Conservation (phyloP, 345 rosid species). For the Eutrema japonicum region DNA sequence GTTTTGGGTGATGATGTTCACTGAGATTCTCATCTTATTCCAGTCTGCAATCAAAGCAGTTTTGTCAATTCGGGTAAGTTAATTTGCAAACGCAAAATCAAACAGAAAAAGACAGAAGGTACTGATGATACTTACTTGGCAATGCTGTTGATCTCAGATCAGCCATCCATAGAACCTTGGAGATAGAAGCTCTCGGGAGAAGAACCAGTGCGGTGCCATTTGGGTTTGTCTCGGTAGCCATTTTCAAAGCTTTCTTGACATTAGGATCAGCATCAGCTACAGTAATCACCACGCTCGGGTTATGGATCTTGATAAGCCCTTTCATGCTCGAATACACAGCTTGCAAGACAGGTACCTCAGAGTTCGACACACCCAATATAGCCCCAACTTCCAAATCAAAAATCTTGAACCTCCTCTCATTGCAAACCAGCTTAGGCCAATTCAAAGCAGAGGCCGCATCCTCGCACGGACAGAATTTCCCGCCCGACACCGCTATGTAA, state of each 20-base stretch:
- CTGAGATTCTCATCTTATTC: conserved; percentile 87
- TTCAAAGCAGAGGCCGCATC: conserved; percentile 71
- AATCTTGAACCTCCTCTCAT: conserved; percentile 83
- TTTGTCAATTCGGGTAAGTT: not conserved
- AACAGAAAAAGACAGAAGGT: conserved; percentile 17
- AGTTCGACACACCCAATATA: conserved; percentile 63
- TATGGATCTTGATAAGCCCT: conserved; percentile 88
- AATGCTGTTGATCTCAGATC: conserved; percentile 91
- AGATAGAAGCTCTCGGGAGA: conserved; percentile 71
- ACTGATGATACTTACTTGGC: conserved; percentile 67
- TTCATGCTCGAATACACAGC: conserved; percentile 88
- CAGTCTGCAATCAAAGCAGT: conserved; percentile 63
- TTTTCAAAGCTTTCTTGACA: conserved; percentile 86
- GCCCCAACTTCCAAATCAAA: conserved; percentile 79
- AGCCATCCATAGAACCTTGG: conserved; percentile 97
- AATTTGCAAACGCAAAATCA: not conserved
- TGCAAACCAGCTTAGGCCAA: conserved; percentile 83
- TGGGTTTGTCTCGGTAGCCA: conserved; percentile 67
- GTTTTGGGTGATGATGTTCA: conserved; percentile 92
- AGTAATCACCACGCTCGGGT: conserved; percentile 88
- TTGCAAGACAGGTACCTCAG: conserved; percentile 91
- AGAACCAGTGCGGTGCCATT: conserved; percentile 65
- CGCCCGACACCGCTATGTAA: conserved; percentile 83
- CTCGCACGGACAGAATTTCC: conserved; percentile 80
- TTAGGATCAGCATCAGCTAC: conserved; percentile 71